Conservation (phyloP, 768 basidiomycete species). For the Suillus ampliporus region DNA sequence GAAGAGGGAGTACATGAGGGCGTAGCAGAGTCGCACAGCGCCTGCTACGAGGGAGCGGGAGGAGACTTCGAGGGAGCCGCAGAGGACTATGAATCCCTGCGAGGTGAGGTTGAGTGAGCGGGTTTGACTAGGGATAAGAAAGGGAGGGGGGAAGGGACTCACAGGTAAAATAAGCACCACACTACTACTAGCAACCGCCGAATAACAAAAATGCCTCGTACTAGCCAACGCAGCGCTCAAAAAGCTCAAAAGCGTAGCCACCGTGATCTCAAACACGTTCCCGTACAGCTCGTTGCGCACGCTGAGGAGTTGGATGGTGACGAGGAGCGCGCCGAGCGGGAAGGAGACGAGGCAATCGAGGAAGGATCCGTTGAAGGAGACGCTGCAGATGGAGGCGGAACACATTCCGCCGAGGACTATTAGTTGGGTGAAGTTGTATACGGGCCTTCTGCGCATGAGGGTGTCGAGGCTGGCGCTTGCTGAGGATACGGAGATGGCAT, state of each 20-base stretch:
- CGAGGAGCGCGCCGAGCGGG: slow-evolving; percentile 78
- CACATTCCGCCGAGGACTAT: slow-evolving; percentile 79
- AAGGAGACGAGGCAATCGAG: slow-evolving; percentile 75
- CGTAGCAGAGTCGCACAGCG: slow-evolving; percentile 83
- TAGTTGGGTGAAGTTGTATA: slow-evolving; percentile 65
- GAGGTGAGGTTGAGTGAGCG: background rate
- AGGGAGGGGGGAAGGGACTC: slow-evolving; percentile 24
- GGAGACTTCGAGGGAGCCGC: slow-evolving; percentile 78
- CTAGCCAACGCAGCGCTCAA: slow-evolving; percentile 75
- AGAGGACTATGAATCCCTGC: slow-evolving; percentile 69
- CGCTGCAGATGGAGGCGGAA: slow-evolving; percentile 73
- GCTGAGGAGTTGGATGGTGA: slow-evolving; percentile 73
- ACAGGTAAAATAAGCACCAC: slow-evolving; percentile 84
- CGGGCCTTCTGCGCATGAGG: slow-evolving; percentile 69
- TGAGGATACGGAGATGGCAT: slow-evolving; percentile 74
- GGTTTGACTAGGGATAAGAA: background rate
- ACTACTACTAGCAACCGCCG: slow-evolving; percentile 76
- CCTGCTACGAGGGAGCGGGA: slow-evolving; percentile 84
- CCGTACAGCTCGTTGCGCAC: slow-evolving; percentile 79
- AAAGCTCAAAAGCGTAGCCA: slow-evolving; percentile 82
- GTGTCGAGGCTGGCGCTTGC: slow-evolving; percentile 72
- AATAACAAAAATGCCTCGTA: slow-evolving; percentile 76
- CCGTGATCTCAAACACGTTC: slow-evolving; percentile 84
- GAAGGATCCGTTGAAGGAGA: slow-evolving; percentile 77
- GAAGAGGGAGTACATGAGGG: slow-evolving; percentile 79